A percentile compares a stretch with the other conserved stretches of the same genome.
phyloP scores from a whole-genome alignment of 305 asterid species.

The Fraxinus xanthoxyloides region DNA sequence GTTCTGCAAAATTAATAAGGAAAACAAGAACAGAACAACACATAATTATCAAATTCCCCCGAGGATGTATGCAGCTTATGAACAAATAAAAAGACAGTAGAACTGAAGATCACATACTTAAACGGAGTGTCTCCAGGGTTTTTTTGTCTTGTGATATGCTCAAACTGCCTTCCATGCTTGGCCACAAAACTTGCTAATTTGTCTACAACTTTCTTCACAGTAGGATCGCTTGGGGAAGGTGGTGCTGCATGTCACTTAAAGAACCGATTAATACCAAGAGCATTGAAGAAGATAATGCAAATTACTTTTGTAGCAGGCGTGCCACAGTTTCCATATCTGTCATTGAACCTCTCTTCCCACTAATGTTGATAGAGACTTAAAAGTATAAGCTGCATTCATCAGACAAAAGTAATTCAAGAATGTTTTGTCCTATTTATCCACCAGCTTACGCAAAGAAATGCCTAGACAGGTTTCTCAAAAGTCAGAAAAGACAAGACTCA shows the following conservation, averaged over 20 bases:
- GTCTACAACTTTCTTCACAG: conserved; percentile 91
- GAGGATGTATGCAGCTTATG: background rate
- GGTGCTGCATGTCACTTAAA: conserved; percentile 97
- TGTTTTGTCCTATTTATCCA: conserved; percentile 32
- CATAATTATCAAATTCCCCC: background rate
- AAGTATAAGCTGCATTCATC: conserved; percentile 81
- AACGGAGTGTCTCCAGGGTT: conserved; percentile 86
- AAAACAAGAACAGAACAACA: background rate
- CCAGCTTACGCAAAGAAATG: conserved; percentile 23
- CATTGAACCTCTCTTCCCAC: conserved; percentile 76
- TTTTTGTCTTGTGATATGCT: conserved; percentile 61
- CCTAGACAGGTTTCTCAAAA: conserved; percentile 25
- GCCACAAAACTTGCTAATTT: conserved; percentile 95
- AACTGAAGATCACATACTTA: conserved; percentile 48
- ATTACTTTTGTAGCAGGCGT: conserved; percentile 83
- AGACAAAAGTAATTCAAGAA: conserved; percentile 59
- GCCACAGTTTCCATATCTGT: conserved; percentile 80
- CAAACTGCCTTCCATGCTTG: conserved; percentile 93
- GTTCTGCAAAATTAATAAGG: background rate
- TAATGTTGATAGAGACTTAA: conserved; percentile 54
- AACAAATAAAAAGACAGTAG: conserved; percentile 1
- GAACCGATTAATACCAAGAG: conserved; percentile 89
- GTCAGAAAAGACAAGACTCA: conserved; percentile 11
- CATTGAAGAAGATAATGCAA: conserved; percentile 76
- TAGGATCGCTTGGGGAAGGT: conserved; percentile 84